These are phyloP conservation scores for Fusarium temperatum DNA, from an alignment of 2,329 filamentous ascomycete genomes.

Conservation along the genomic window DNA sequence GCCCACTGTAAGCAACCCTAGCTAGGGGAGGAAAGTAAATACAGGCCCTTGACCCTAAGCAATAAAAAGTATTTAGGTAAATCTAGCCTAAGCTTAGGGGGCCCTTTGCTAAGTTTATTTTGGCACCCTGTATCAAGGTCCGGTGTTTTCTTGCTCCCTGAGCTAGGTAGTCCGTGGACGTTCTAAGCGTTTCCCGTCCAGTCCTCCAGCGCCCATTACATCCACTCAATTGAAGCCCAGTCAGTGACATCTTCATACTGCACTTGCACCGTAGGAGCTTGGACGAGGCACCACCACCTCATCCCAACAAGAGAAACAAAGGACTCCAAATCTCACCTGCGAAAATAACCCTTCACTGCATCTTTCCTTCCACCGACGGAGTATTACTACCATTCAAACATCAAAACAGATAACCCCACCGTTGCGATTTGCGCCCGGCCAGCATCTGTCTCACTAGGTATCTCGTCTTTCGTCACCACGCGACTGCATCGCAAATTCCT, in stretches of 20 bases:
- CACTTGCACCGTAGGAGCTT: background rate
- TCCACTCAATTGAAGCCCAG: slow-evolving; percentile 1
- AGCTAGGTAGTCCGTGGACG: background rate
- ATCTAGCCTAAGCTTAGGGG: too few species aligned
- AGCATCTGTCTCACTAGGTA: background rate
- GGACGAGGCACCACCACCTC: slow-evolving; percentile 31
- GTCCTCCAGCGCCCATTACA: background rate
- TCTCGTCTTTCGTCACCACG: slow-evolving; percentile 3
- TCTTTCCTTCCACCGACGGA: background rate
- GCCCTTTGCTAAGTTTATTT: too few species aligned
- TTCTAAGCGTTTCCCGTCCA: slow-evolving; percentile 1
- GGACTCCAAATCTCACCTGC: background rate
- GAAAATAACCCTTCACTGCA: background rate
- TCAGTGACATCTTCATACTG: slow-evolving; percentile 17
- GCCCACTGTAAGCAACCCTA: slow-evolving; percentile 23
- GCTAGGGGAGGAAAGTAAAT: too few species aligned
- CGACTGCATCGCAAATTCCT: slow-evolving; percentile 17
- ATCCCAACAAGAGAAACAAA: slow-evolving; percentile 10
- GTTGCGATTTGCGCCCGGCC: slow-evolving; percentile 3
- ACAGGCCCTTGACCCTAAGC: too few species aligned
- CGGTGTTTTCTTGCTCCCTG: too few species aligned
- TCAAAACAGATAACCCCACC: background rate
- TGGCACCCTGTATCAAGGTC: too few species aligned
- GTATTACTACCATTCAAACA: background rate
- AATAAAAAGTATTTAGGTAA: too few species aligned